These are phyloP conservation scores for Penicillium nucicola DNA, from an alignment of 495 filamentous ascomycete species.

Conservation along the genomic window DNA sequence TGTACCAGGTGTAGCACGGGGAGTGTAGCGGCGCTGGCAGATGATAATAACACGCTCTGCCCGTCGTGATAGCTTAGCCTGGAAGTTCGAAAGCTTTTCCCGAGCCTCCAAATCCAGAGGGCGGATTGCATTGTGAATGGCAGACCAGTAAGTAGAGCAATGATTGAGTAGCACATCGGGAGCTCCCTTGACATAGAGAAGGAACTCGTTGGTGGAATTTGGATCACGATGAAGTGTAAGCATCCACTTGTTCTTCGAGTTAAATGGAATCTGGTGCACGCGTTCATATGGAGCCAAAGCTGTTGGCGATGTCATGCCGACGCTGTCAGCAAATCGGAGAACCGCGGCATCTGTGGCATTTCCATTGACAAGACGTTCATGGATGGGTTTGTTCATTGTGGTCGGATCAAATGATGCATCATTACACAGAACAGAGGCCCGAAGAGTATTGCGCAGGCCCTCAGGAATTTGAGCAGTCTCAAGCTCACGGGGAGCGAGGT, in stretches of 20 bases:
- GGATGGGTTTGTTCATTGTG: slow-evolving; percentile 48
- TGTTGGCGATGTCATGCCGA: slow-evolving; percentile 48
- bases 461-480: slow-evolving; percentile 12
- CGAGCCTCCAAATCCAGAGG: slow-evolving; percentile 33
- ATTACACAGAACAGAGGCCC: slow-evolving; percentile 56
- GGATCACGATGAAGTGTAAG: slow-evolving; percentile 29
- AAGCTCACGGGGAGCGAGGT: slow-evolving; percentile 9
- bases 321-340: slow-evolving; percentile 60
- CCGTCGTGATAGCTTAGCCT: slow-evolving; percentile 40
- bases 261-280: slow-evolving; percentile 68
- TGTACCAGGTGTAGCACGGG: slow-evolving; percentile 20
- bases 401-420: slow-evolving; percentile 65
- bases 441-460: slow-evolving; percentile 18
- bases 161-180: slow-evolving; percentile 47
- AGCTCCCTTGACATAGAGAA: slow-evolving; percentile 48
- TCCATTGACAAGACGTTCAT: slow-evolving; percentile 59
- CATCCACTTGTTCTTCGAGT: slow-evolving; percentile 73
- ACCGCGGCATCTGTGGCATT: slow-evolving; percentile 73
- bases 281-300: slow-evolving; percentile 46
- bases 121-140: slow-evolving; percentile 26
- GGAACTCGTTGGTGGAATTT: slow-evolving; percentile 8
- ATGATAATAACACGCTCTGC: slow-evolving; percentile 53
- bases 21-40: slow-evolving; percentile 31
- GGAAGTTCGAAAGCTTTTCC: slow-evolving; percentile 31
- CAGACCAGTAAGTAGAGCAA: slow-evolving; percentile 43